phyloP scores from a whole-genome alignment of 2,329 filamentous ascomycete species.

The Clarireedia sp. region DNA sequence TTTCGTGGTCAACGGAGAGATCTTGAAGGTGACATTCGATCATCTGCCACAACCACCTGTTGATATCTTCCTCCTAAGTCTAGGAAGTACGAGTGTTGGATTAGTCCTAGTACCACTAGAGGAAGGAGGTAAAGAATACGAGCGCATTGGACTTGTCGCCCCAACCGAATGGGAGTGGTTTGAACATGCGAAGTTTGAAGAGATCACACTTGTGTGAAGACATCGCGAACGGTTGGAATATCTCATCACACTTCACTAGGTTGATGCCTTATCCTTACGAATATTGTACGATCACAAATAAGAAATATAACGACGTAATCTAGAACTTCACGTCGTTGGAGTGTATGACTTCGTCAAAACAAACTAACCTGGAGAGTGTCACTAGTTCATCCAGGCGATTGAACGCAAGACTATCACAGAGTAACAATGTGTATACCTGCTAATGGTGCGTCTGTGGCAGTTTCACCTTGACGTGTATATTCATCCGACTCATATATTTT shows the following conservation, averaged over 20 bases:
- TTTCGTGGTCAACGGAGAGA: background rate
- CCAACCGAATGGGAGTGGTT: constrained; percentile 8
- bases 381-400: too few relatives aligned
- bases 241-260: background rate
- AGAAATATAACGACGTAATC: too few relatives aligned
- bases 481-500: too few relatives aligned
- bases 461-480: too few relatives aligned
- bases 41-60: constrained; percentile 5
- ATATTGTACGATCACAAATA: too few relatives aligned
- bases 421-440: too few relatives aligned
- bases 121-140: background rate
- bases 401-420: too few relatives aligned
- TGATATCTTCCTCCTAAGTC: background rate
- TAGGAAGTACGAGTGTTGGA: constrained; percentile 3
- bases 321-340: too few relatives aligned
- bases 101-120: background rate
- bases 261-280: too few relatives aligned
- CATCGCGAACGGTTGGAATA: background rate
- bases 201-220: background rate
- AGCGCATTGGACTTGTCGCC: background rate
- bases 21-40: background rate
- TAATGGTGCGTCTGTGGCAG: too few relatives aligned
- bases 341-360: too few relatives aligned
- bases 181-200: background rate
- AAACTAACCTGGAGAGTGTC: too few relatives aligned